Base-by-base conservation (phyloP, 495 filamentous ascomycete genomes). In the Lophiotrema nucula region DNA sequence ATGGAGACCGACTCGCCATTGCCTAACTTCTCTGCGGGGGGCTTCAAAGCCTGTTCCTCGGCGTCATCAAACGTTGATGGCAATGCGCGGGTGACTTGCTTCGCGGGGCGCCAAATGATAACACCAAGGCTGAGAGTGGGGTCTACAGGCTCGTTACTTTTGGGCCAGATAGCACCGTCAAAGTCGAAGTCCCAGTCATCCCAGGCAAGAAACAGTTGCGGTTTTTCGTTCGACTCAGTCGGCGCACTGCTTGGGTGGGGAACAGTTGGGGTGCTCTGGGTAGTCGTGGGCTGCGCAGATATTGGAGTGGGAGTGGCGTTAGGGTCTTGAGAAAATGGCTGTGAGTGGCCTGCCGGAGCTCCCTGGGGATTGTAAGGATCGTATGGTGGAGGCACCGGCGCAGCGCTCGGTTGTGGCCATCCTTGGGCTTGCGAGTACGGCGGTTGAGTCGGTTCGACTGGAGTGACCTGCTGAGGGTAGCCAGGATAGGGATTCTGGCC, bases 1-100 rank as follows among this genome's bases (percentile, higher is more conserved):
- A 66, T 69, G 3, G 70, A 73, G 12, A 72, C 66, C n/a, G 66
- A 69, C 31, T 69, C 63, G 16, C 64, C 70, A 35, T 73, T 70
- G 6, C 43, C 52, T 1, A 67, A 25, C 16, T 56, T 57, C 18
- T 57, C 48, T 13, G 56, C 46, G 6, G 59, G 58, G 18, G 62
- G 59, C 15, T 66, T 64, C 43, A 67, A 28, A n/a, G 61, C 64
- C 25, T 69, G 61, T 24, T 67, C 59, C 46, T 73, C 69, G 5
- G 72, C 72, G 50, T 73, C 68, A 2, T n/a, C 56, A 48, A 53
- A 73, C 2, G 64, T 70, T 2, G 69, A 60, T 2, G 69, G 64
- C 33, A 74, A 42, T 23, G 72, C 62, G 8, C 62, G 62, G 10
- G 65, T 69, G 3, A 69, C 69, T n/a, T 67, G 66, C 26, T 66